Conservation (phyloP, 1,139 yeast species). For the Geotrichum australiense region DNA sequence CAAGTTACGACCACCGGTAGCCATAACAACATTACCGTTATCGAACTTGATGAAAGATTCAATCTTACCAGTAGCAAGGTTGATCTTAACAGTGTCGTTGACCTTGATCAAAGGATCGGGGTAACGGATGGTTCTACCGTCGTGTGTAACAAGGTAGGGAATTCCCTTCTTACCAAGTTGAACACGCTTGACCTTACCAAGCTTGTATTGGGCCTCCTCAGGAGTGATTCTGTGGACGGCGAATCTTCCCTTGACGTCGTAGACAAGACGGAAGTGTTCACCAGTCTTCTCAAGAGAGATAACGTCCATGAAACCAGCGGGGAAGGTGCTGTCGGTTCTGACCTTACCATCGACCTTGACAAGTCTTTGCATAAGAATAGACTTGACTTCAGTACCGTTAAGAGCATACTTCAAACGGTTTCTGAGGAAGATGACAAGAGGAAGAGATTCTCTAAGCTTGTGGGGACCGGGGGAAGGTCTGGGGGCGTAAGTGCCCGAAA, state of each 20-base stretch:
- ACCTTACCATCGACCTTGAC: constrained; percentile 99
- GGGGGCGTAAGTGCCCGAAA: constrained; percentile 99
- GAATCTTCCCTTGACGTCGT: constrained; percentile 97
- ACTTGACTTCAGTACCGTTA: constrained; percentile 99
- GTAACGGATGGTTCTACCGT: constrained; percentile 99
- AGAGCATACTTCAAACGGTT: constrained; percentile 99
- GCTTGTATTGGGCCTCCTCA: constrained; percentile 97
- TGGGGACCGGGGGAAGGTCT: constrained; percentile 99
- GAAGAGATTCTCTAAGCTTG: constrained; percentile 98
- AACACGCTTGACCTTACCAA: constrained; percentile 95
- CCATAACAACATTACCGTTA: constrained; percentile 93
- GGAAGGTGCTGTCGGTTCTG: constrained; percentile 97
- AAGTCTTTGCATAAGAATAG: constrained; percentile 98
- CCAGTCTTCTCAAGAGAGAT: constrained; percentile 95
- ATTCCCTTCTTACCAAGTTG: constrained; percentile 97
- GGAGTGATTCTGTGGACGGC: constrained; percentile 99
- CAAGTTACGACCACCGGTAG: constrained; percentile 99
- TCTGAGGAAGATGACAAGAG: constrained; percentile 95
- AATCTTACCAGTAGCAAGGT: constrained; percentile 92
- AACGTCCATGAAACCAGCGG: constrained; percentile 99
- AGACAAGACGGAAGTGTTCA: constrained; percentile 97
- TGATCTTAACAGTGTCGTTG: constrained; percentile 96
- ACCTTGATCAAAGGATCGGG: constrained; percentile 96
- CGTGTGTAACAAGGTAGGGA: constrained; percentile 98
- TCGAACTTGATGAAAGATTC: constrained; percentile 89